phyloP scores from a whole-genome alignment of 2,329 filamentous ascomycete species.

The Chaetomium sp. region DNA sequence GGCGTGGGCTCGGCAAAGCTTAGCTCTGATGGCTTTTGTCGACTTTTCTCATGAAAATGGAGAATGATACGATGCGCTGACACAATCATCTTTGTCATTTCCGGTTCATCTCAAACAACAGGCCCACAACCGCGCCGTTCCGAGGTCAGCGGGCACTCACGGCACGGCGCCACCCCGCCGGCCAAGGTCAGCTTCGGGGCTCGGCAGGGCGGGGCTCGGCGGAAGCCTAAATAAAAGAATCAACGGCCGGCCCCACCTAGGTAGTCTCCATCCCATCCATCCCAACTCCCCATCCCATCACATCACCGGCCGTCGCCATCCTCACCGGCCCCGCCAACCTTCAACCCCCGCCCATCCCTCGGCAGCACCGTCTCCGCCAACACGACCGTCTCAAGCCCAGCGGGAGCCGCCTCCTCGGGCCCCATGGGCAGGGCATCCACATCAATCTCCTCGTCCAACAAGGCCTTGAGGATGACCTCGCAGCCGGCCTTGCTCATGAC shows the following conservation, averaged over 20 bases:
- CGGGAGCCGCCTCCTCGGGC: slow-evolving; percentile 68
- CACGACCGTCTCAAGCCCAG: slow-evolving; percentile 81
- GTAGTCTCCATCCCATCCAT: background rate
- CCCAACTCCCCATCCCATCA: background rate
- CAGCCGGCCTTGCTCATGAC: slow-evolving; percentile 94
- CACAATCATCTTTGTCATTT: background rate
- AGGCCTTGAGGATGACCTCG: slow-evolving; percentile 74
- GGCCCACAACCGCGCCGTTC: background rate
- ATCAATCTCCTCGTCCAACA: slow-evolving; percentile 78
- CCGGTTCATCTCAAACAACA: background rate
- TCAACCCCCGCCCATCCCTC: slow-evolving; percentile 35
- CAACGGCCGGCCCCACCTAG: background rate
- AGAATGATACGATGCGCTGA: background rate
- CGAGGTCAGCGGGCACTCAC: background rate
- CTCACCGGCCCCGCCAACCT: slow-evolving; percentile 32
- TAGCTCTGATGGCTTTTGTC: background rate
- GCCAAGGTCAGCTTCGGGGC: slow-evolving; percentile 3
- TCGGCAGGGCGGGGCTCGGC: background rate
- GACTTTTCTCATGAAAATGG: background rate
- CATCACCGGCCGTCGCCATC: background rate
- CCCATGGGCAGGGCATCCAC: slow-evolving; percentile 85
- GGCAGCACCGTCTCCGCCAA: slow-evolving; percentile 67
- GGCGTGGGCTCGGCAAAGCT: slow-evolving; percentile 10
- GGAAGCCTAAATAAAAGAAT: background rate
- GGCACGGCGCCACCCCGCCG: background rate